Evolutionary conservation across 805 yeast genomes (phyloP).

Genomic region (Metschnikowia dekortorum): DNA sequence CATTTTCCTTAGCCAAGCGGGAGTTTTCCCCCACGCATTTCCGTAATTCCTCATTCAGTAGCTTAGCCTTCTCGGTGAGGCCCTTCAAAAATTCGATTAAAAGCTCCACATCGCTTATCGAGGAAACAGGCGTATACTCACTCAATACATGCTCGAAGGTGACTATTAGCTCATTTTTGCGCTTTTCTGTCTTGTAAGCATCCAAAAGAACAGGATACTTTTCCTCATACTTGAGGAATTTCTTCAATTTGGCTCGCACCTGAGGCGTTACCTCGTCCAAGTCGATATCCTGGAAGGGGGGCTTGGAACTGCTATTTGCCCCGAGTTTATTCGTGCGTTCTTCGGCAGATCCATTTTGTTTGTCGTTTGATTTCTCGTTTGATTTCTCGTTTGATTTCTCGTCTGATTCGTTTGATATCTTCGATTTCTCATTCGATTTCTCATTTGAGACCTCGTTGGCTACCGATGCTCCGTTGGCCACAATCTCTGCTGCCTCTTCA

Average conservation of each 20-base stretch:
- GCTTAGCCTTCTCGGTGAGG: constrained; percentile 51
- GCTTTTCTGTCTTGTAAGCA: constrained; percentile 81
- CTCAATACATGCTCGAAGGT: constrained; percentile 64
- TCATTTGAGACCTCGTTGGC: too few relatives aligned
- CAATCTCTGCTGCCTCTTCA: too few relatives aligned
- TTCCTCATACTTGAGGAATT: constrained; percentile 81
- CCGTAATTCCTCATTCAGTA: constrained; percentile 65
- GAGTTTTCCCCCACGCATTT: constrained; percentile 33
- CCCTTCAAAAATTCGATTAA: constrained; percentile 68
- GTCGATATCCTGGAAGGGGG: constrained; percentile 20
- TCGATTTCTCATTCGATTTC: background rate
- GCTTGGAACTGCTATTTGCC: background rate
- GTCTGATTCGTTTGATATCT: too few relatives aligned
- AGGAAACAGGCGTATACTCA: constrained; percentile 77
- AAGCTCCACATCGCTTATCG: constrained; percentile 66
- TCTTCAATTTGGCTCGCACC: constrained; percentile 58
- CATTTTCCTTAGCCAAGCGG: constrained; percentile 9
- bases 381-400: too few relatives aligned
- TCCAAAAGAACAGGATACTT: constrained; percentile 81
- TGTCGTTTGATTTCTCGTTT: too few relatives aligned
- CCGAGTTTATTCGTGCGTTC: background rate
- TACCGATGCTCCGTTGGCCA: too few relatives aligned
- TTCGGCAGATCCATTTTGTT: background rate
- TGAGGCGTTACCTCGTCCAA: constrained; percentile 51
- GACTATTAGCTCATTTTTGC: constrained; percentile 53